Evolutionary conservation across 2,329 filamentous ascomycete species (phyloP), one percentile per base, ranked within the genome.

Genomic region (Byssochlamys sp.): DNA sequence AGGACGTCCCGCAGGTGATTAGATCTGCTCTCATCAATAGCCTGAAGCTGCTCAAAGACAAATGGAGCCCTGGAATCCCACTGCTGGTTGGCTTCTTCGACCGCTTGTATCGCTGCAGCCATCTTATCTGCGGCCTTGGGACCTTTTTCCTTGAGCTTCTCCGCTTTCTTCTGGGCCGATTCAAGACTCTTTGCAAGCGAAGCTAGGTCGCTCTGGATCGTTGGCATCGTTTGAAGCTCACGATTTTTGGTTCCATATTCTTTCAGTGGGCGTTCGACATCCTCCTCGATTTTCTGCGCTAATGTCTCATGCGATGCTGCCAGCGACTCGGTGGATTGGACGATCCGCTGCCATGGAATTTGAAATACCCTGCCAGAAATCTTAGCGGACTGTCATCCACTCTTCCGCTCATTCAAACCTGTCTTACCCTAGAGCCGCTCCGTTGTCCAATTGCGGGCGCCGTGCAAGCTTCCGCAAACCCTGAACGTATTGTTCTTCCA

Each of bases 51-150:
- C 74, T 99, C 94, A 69, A 95, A 96, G 60, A 96, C 88, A 73
- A 90, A 97, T 1, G 94, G 94, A 12, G 94, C 90, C 72, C 96
- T 91, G 0, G 90, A 91, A 57, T 96, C 87, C 94, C 94, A 99
- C 70, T 95, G 88, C 63, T 87, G 82, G 51, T 81, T 84, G n/a
- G 90, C 87, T 59, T 84, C 84, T 62, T 95, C 89, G 50, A 95
- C 83, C 62, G 85, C 86, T 19, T 84, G 78, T 10, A 84, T 81
- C 11, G 90, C 91, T 61, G 81, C 81, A 50, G 91, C 88, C 45
- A 94, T 83, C 73, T 94, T 95, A 58, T 85, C 84, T 2, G 86
- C 81, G 66, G 71, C 72, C 55, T 84, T 91, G 49, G 87, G 84
- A 60, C 88, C 90, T 73, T 92, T 95, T 69, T 82, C 87, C 67